Conservation (phyloP, 1,139 yeast genomes). For the Pichia sp. region DNA sequence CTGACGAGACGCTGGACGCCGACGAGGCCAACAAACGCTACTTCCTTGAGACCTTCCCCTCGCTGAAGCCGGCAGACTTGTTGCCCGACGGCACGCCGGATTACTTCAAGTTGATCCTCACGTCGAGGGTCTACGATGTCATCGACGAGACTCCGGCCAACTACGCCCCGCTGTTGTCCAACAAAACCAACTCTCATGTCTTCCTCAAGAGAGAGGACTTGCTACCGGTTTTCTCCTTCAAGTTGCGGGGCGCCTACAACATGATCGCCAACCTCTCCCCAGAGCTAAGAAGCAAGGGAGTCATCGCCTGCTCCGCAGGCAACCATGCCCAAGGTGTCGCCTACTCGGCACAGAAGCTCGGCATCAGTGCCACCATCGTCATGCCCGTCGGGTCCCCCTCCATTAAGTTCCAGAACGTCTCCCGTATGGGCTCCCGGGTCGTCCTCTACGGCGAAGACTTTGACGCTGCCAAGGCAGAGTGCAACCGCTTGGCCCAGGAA, state of each 20-base stretch:
- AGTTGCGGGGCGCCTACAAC: slow-evolving; percentile 94
- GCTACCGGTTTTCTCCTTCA: slow-evolving; percentile 92
- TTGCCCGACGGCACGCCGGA: slow-evolving; percentile 74
- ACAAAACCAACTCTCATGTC: slow-evolving; percentile 67
- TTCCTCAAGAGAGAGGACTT: slow-evolving; percentile 86
- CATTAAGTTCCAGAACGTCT: slow-evolving; percentile 85
- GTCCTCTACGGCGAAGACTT: slow-evolving; percentile 91
- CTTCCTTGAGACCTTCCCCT: slow-evolving; percentile 39
- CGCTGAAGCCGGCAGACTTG: slow-evolving; percentile 48
- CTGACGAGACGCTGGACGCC: background rate
- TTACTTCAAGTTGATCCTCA: slow-evolving; percentile 80
- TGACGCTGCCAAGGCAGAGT: slow-evolving; percentile 87
- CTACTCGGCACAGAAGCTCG: slow-evolving; percentile 74
- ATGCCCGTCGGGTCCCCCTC: slow-evolving; percentile 98
- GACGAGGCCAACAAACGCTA: slow-evolving; percentile 6
- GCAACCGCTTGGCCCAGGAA: slow-evolving; percentile 62
- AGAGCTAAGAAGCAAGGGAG: slow-evolving; percentile 73
- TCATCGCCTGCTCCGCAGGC: slow-evolving; percentile 97
- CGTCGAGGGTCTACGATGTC: slow-evolving; percentile 92
- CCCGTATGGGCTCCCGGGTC: slow-evolving; percentile 89
- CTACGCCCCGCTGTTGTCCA: slow-evolving; percentile 70
- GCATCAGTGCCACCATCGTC: slow-evolving; percentile 91
- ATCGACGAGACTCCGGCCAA: slow-evolving; percentile 86
- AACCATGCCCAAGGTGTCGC: slow-evolving; percentile 99
- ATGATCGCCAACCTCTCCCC: slow-evolving; percentile 85